These are phyloP conservation scores for Colletotrichum magnum DNA, from an alignment of 2,329 filamentous ascomycete genomes.

Conservation along the genomic window DNA sequence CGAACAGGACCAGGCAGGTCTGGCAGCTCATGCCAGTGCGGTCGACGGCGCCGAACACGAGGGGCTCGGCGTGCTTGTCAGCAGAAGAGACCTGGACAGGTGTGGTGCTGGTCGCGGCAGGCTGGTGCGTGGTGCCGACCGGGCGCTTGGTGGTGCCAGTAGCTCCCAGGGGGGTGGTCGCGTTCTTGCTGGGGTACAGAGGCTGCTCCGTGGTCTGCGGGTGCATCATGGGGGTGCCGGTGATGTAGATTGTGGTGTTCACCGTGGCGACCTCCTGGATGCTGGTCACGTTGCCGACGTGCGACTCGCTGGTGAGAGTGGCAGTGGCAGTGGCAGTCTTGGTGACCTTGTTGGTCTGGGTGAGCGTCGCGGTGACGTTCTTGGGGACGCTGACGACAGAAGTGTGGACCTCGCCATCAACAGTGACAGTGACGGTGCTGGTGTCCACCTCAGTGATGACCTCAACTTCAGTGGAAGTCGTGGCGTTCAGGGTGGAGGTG, in stretches of 20 bases:
- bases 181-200: slow-evolving; percentile 43
- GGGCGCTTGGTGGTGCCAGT: slow-evolving; percentile 4
- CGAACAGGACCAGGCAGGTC: slow-evolving; percentile 53
- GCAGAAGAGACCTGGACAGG: slow-evolving; percentile 51
- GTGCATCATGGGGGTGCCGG: slow-evolving; percentile 32
- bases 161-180: slow-evolving; percentile 40
- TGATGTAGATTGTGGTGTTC: slow-evolving; percentile 45
- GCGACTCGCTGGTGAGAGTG: slow-evolving; percentile 34
- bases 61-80: slow-evolving; percentile 50
- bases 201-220: slow-evolving; percentile 45
- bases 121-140: slow-evolving; percentile 4
- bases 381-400: slow-evolving; percentile 22
- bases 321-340: slow-evolving; percentile 41
- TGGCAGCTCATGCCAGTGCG: slow-evolving; percentile 49
- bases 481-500: slow-evolving; percentile 39
- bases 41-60: slow-evolving; percentile 46
- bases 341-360: slow-evolving; percentile 38
- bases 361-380: slow-evolving; percentile 52
- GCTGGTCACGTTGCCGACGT: slow-evolving; percentile 34
- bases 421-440: slow-evolving; percentile 47
- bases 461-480: slow-evolving; percentile 45
- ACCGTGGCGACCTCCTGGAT: slow-evolving; percentile 1
- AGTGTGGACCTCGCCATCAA: slow-evolving; percentile 41
- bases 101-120: slow-evolving; percentile 36
- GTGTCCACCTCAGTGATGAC: slow-evolving; percentile 48